phyloP scores from a whole-genome alignment of 2,329 filamentous ascomycete species.

The Tolypocladium guangdongense region DNA sequence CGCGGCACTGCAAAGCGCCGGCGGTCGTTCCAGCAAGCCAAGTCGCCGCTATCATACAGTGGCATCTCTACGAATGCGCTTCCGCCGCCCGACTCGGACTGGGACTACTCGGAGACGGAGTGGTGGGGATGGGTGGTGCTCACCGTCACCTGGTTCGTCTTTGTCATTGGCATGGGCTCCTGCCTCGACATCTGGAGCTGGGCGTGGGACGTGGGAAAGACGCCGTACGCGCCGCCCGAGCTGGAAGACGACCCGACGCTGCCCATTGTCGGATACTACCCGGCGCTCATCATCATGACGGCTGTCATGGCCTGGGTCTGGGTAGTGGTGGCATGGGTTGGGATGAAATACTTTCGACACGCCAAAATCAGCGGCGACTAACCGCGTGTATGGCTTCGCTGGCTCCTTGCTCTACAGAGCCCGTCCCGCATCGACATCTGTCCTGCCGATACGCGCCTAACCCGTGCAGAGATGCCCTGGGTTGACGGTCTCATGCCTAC shows the following conservation, averaged over 20 bases:
- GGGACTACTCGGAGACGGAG: slow-evolving; percentile 90
- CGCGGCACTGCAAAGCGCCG: slow-evolving; percentile 31
- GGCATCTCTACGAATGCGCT: slow-evolving; percentile 39
- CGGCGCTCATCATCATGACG: slow-evolving; percentile 83
- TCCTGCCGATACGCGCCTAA: no score
- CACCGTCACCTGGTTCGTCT: slow-evolving; percentile 85
- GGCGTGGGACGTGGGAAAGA: slow-evolving; percentile 98
- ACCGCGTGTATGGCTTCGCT: slow-evolving; percentile 3
- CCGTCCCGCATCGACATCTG: background rate
- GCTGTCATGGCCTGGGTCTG: slow-evolving; percentile 98
- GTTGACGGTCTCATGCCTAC: no score
- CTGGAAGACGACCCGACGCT: slow-evolving; percentile 89
- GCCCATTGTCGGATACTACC: slow-evolving; percentile 95
- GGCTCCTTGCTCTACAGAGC: background rate
- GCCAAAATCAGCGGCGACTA: slow-evolving; percentile 71
- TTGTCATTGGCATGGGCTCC: slow-evolving; percentile 92
- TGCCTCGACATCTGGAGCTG: slow-evolving; percentile 94
- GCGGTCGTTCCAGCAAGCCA: slow-evolving; percentile 40
- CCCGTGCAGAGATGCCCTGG: background rate
- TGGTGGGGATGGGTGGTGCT: slow-evolving; percentile 98
- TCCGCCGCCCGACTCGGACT: slow-evolving; percentile 43
- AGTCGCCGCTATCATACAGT: slow-evolving; percentile 49
- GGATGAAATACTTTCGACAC: slow-evolving; percentile 99
- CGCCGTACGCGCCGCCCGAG: slow-evolving; percentile 89
- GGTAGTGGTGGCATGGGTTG: slow-evolving; percentile 95